Evolutionary conservation across 2,329 filamentous ascomycete genomes (phyloP), one percentile per base, ranked within the genome.

Genomic region (Elsinoe batatas): DNA sequence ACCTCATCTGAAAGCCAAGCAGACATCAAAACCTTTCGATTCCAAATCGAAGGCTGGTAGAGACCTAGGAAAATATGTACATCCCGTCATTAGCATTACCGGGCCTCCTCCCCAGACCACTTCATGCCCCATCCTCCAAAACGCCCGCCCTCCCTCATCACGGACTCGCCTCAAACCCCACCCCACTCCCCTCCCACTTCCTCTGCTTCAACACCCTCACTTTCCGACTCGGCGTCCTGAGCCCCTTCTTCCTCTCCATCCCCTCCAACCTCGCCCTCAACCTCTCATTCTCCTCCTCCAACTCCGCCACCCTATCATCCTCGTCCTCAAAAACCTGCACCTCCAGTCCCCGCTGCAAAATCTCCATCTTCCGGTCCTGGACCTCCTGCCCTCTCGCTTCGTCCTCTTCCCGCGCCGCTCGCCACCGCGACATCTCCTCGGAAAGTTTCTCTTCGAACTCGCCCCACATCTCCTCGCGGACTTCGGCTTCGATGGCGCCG

Each of bases 381-480:
- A 94, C 88, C 67, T 88, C 87, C 58, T 95, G 89, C 53, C 83
- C 83, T 43, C 83, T 80, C 63, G 94, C 90, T 56, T 74, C 65
- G 69, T 96, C 90, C 4, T 85, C 81, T 15, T 88, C 85, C 68
- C 90, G 80, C 0, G 82, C 85, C 0, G 79, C 80, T 66, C 91
- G 85, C 87, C 89, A 96, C n/a, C 88, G 78, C 8, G 80, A 78
- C 68, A 88, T 81, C 68, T 96, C 90, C 11, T 84, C 73, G 17
- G 83, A 80, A 46, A 96, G 77, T 10, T 82, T 80, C 58, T 80
- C 75, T 65, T 98, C 93, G 74, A 95, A 94, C 65, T 96, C 93
- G 2, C 74, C 77, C 62, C 84, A 91, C 63, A 91, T 91, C 62
- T 97, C 91, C 65, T 96, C 91, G 18, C 93, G 84, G 30, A 97